Evolutionary conservation across 2,329 filamentous ascomycete species (phyloP), one percentile per base, ranked within the genome.

Genomic region (Ceratocystis alfenasii): DNA sequence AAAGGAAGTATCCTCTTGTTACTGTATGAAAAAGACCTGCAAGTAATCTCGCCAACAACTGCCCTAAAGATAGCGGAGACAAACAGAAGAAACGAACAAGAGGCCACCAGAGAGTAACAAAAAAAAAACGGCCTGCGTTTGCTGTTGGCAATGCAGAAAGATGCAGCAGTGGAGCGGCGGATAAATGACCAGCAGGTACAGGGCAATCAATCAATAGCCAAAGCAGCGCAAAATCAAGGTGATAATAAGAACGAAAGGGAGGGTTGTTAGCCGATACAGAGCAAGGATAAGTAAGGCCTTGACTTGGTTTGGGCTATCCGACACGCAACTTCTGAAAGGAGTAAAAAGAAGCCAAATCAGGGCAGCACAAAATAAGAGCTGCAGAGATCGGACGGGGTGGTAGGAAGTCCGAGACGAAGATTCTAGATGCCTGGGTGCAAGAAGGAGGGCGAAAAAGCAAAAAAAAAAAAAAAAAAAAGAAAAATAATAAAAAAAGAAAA

Each of bases 401-500:
- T 12, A 41, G 10, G 36, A 15, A 41, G 36, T 41, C 36, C 48
- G 48, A 53, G 48, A 25, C n/a, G 48, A 53, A 12, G 17, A 25
- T 53, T 53, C 36, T 53, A 53, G 48, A 25, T 53, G 48, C n/a
- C n/a, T 22, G 48, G 2, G 6, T 12, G 48, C 17, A 25, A 55
- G 20, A 55, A 17, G 25, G 25, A 17, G 25, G 28, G 25, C 22
- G 22, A 15, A 17, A 55, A 30, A 30, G 41, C 7, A 12, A 50
- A 36, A 20, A 46, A 28, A 44, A 10, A 30, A 25, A 12, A 41
- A 2, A 22, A 45, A 22, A n/a, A 5, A 45, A 10, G n/a, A 25
- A 22, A 7, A 36, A 20, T 25, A 25, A 25, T 3, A 45, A 17
- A 5, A 17, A 67, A 67, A 68, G 69, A 55, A 48, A 46, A 25